Evolutionary conservation across 345 rosid genomes (phyloP), one percentile per base, ranked within the genome.

Genomic region (Populus simonii): DNA sequence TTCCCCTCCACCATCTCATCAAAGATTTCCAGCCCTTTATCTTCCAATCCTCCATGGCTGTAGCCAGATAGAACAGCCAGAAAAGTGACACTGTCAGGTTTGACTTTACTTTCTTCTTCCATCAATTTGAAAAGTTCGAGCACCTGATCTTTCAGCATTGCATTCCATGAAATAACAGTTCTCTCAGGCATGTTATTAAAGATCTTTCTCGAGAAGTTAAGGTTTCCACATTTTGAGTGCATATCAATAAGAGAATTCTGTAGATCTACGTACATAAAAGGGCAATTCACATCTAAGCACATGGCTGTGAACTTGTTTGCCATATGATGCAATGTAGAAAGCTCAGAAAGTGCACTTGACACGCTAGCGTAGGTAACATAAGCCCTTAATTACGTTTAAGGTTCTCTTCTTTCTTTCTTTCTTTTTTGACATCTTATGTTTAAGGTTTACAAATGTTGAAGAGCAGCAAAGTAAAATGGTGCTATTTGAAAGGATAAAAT

Each of bases 221-320:
- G 91, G 79, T 78, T 91, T 77, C 98, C 97, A 83, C 97, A 93
- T 83, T 95, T 95, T 9, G 98, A 90, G 82, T 95, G 93, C 98
- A 95, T 93, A 81, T 92, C 98, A 20, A 95, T 92, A 23, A 95
- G 72, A 45, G 99, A 93, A 72, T 91, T 95, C 80, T 92, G 92
- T 33, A 93, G 93, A 33, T 90, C 94, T 1, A 90, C 31, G 31
- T 31, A 31, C 83, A 25, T 77, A 86, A 17, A 89, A 91, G 17
- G 89, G 96, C 47, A 92, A 81, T 51, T 87, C 82, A 80, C 84
- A 75, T 81, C 97, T 84, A 76, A 93, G 78, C 57, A 93, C 89
- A 81, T 92, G 98, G 85, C 79, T 75, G 75, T 93, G 98, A 59
- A 88, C 92, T 89, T 93, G 99, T 86, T 86, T 95, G 18, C 97